Percentiles rank a stretch among this genome's conserved stretches.
These are phyloP conservation scores for Glaciozyma antarctica DNA, from an alignment of 768 basidiomycete genomes.

Conservation along the genomic window DNA sequence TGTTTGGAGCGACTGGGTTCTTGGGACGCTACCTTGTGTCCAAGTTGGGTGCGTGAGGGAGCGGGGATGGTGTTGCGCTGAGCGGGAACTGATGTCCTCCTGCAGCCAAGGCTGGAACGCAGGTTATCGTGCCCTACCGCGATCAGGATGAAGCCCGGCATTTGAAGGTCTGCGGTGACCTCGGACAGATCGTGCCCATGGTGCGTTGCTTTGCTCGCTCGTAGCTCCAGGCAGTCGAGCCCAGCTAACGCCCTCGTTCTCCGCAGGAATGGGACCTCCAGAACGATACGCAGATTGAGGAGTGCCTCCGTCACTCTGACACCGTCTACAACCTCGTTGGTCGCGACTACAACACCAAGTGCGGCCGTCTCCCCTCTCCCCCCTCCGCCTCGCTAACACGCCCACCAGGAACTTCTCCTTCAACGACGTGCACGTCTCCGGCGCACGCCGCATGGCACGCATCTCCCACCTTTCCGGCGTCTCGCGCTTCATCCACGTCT, in stretches of 20 bases:
- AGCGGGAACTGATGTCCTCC: neutral
- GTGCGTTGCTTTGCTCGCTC: constrained; percentile 43
- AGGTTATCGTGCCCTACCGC: constrained; percentile 88
- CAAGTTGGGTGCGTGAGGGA: constrained; percentile 63
- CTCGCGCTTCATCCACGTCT: constrained; percentile 80
- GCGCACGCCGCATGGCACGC: constrained; percentile 75
- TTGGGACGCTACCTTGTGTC: constrained; percentile 86
- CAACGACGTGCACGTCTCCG: constrained; percentile 66
- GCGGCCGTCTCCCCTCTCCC: constrained; percentile 9
- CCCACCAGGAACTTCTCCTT: constrained; percentile 71
- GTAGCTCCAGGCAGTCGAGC: constrained; percentile 75
- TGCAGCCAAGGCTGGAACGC: constrained; percentile 77
- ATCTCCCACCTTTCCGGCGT: constrained; percentile 69
- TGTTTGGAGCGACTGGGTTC: constrained; percentile 94
- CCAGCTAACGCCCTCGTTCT: constrained; percentile 37
- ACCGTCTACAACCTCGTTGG: constrained; percentile 94
- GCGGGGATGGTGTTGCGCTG: neutral
- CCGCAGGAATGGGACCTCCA: constrained; percentile 89
- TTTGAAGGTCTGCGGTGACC: constrained; percentile 86
- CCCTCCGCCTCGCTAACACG: neutral
- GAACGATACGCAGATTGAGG: constrained; percentile 79
- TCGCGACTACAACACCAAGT: constrained; percentile 93
- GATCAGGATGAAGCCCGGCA: constrained; percentile 87
- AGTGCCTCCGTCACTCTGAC: constrained; percentile 88
- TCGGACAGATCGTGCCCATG: constrained; percentile 92